Evolutionary conservation across 2,329 filamentous ascomycete genomes (phyloP), one percentile per base, ranked within the genome.

Genomic region (Ilyonectria robusta): DNA sequence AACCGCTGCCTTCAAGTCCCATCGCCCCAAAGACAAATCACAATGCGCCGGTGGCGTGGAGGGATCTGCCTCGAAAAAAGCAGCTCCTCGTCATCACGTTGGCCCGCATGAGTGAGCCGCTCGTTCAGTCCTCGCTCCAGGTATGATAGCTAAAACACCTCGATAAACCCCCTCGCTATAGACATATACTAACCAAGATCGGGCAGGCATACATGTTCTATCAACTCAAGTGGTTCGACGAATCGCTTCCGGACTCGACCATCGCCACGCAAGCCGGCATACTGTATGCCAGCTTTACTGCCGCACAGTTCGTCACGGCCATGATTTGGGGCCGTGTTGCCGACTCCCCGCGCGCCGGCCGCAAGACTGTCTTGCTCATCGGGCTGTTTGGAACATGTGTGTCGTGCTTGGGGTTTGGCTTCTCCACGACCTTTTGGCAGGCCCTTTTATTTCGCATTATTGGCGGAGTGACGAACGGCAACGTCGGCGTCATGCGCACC

Each of bases 251-350:
- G 0, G 83, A 87, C 71, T 86, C 93, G 26, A 89, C 87, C 2
- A 94, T 97, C 71, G 89, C 94, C 0, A 86, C 87, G 21, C 94
- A 96, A 78, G 92, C 93, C 1, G 94, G 94, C 44, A 82, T 97
- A 2, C 84, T 97, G 26, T 90, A 93, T 54, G 93, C 92, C 13
- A 91, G 90, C 44, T 97, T 97, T 77, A 95, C 93, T 0, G 92
- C 91, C 0, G 91, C 92, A 0, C 94, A 97, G 78, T 95, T 95
- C 75, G 77, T 93, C 23, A 97, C 94, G 1, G 93, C 93, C 3
- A 91, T 97, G 78, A 80, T 94, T 67, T 97, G 94, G 94, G 94
- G 94, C 0, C 85, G 92, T 0, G 81, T 94, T 4, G 89, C 92
- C 7, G 87, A 90, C 75, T 86, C 86, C 7, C 87, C 88, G 42